Conservation (phyloP, 352 stramenopile genomes). For the Phytophthora parvispora region DNA sequence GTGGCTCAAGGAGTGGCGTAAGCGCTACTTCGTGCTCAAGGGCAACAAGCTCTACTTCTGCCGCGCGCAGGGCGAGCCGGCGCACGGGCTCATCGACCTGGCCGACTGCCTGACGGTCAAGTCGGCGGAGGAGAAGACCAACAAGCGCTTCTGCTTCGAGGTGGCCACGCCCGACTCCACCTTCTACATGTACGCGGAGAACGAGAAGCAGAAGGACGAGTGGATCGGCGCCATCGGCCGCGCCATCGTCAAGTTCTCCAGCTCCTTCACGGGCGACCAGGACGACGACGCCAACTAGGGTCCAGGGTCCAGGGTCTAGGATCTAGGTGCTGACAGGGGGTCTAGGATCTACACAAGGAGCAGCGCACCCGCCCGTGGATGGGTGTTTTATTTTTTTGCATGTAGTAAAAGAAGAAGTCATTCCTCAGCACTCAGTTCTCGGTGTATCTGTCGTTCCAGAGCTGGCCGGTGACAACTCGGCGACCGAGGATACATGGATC, state of each 20-base stretch:
- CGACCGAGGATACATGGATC: slow-evolving; percentile 16
- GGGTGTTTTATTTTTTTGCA: no score
- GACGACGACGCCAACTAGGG: slow-evolving; percentile 62
- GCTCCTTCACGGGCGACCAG: slow-evolving; percentile 96
- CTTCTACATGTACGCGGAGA: slow-evolving; percentile 95
- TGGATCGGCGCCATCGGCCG: slow-evolving; percentile 97
- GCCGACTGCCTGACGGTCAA: slow-evolving; percentile 93
- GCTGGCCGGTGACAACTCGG: neutral
- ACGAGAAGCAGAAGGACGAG: slow-evolving; percentile 93
- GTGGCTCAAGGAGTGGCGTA: slow-evolving; percentile 94
- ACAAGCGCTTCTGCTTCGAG: slow-evolving; percentile 93
- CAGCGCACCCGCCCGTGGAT: no score
- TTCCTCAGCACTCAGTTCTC: no score
- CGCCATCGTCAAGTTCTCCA: slow-evolving; percentile 98
- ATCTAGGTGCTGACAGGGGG: no score
- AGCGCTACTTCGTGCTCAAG: slow-evolving; percentile 93
- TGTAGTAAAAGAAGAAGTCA: no score
- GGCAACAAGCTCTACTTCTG: slow-evolving; percentile 95
- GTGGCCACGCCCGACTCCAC: slow-evolving; percentile 90
- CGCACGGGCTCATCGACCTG: slow-evolving; percentile 92
- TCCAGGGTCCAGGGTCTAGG: neutral
- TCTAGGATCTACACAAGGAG: no score
- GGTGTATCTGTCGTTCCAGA: no score
- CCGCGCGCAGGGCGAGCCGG: slow-evolving; percentile 71
- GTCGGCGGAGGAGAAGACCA: slow-evolving; percentile 93